Base-by-base conservation (phyloP, 495 filamentous ascomycete species). In the Trichoderma parareesei region DNA sequence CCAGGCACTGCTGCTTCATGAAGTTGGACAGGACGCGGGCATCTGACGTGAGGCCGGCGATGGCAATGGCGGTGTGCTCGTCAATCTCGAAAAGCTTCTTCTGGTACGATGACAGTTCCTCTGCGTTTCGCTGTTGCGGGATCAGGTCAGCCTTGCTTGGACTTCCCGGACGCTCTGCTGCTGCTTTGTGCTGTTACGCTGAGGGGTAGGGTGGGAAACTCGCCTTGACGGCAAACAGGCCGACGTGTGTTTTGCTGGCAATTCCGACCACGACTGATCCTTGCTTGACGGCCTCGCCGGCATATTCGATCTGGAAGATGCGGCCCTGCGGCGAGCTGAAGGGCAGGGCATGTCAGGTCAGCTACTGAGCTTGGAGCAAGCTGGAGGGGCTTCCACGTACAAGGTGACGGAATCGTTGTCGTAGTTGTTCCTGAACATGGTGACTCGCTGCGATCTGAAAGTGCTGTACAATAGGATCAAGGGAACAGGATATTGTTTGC, bases 391-490 rank as follows among this genome's bases (percentile, higher is more conserved):
- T 61, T 42, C 27, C 69, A 77, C 85, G 79, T 84, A 97, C 93
- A 98, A 98, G 80, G 94, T 98, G 78, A 98, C 93, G 42, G 92
- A 93, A 81, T 98, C 94, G 85, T 98, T 98, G 81, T 98, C 94
- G 84, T 98, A 98, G 79, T 98, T 97, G 82, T 98, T 98, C 79
- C 94, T 86, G 82, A 98, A 98, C 94, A 98, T 98, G 66, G 73
- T 87, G 79, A 4, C 13, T 57, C 27, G 37, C 53, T 57, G 53
- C 13, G 20, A 10, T 35, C 8, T 9, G 20, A 27, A 2, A 37
- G 1, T 48, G 0, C 2, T 27, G 27, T 0, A 38, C 7, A 4
- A 14, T 2, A 14, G 37, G 53, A 8, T 37, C 1, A 35, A 37
- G 3, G 11, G 33, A 37, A 16, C 5, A 10, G 53, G 27, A 14